Conservation (phyloP, 1,139 yeast species). For the Protomyces lactucae-debilis region DNA sequence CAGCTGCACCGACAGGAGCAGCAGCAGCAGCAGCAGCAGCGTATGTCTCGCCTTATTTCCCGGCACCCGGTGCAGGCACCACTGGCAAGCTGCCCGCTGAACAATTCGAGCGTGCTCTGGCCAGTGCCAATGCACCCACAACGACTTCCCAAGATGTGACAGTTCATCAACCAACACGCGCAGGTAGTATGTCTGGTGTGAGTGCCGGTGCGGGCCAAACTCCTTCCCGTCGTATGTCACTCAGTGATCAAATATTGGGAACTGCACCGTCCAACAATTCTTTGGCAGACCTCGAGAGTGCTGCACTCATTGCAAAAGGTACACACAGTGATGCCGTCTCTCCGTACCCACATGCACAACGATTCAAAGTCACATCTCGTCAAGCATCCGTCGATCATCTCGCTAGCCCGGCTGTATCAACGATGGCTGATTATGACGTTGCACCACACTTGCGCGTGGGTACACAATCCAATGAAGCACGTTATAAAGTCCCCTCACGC, state of each 20-base stretch:
- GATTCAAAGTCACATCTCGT: conserved; percentile 20
- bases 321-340: conserved; percentile 16
- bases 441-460: conserved; percentile 25
- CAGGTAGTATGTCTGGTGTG: conserved; percentile 5
- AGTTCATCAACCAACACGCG: conserved; percentile 2
- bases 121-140: not conserved
- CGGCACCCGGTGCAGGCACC: conserved; percentile 26
- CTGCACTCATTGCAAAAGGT: conserved; percentile 1
- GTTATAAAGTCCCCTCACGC: conserved; percentile 21
- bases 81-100: conserved; percentile 18
- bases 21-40: not conserved
- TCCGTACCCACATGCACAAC: conserved; percentile 15
- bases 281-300: conserved; percentile 7
- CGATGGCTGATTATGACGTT: conserved; percentile 13
- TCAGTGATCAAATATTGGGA: conserved; percentile 12
- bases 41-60: conserved; percentile 22
- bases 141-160: not conserved
- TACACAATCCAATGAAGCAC: conserved; percentile 19
- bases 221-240: conserved; percentile 17
- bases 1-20: not conserved
- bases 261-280: not conserved
- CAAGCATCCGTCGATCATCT: conserved; percentile 8
- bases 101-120: not conserved
- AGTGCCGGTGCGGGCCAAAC: conserved; percentile 7
- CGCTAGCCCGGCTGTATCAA: not conserved